phyloP scores from a whole-genome alignment of 1,139 yeast genomes.

The Saccharomyces pastorianus region DNA sequence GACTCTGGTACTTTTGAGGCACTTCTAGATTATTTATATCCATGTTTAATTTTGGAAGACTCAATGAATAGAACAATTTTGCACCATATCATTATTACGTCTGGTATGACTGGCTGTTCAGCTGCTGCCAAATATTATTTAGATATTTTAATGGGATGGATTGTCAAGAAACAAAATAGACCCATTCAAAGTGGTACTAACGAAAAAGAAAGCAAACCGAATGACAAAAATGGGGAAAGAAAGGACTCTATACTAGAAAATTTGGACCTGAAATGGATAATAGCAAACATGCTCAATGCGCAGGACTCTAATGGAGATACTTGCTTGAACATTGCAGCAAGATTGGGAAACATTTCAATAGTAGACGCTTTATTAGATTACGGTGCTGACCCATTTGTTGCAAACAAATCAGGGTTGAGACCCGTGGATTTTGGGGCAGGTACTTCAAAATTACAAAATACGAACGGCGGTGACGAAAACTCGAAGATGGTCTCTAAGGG shows the following conservation, averaged over 20 bases:
- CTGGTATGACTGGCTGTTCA: conserved; percentile 62
- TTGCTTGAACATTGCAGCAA: conserved; percentile 81
- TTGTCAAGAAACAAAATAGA: conserved; percentile 40
- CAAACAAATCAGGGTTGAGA: conserved; percentile 77
- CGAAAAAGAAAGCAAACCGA: neutral
- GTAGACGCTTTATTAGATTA: conserved; percentile 74
- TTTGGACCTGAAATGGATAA: conserved; percentile 51
- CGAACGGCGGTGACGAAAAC: neutral
- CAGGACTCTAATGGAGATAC: conserved; percentile 86
- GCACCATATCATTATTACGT: conserved; percentile 81
- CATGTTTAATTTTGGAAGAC: conserved; percentile 69
- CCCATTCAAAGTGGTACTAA: conserved; percentile 5
- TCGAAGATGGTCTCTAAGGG: neutral
- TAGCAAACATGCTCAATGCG: conserved; percentile 59
- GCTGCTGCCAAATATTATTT: conserved; percentile 70
- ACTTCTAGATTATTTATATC: conserved; percentile 64
- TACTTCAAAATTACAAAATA: conserved; percentile 13
- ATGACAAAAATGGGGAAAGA: conserved; percentile 10
- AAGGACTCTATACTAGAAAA: conserved; percentile 37
- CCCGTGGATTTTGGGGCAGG: conserved; percentile 73
- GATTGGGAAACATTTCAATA: conserved; percentile 74
- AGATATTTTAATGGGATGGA: conserved; percentile 72
- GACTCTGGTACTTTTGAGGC: conserved; percentile 69
- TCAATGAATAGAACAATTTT: conserved; percentile 75
- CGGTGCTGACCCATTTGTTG: conserved; percentile 72